Evolutionary conservation across 2,329 filamentous ascomycete species (phyloP).

Genomic region (Trichoderma sp.): DNA sequence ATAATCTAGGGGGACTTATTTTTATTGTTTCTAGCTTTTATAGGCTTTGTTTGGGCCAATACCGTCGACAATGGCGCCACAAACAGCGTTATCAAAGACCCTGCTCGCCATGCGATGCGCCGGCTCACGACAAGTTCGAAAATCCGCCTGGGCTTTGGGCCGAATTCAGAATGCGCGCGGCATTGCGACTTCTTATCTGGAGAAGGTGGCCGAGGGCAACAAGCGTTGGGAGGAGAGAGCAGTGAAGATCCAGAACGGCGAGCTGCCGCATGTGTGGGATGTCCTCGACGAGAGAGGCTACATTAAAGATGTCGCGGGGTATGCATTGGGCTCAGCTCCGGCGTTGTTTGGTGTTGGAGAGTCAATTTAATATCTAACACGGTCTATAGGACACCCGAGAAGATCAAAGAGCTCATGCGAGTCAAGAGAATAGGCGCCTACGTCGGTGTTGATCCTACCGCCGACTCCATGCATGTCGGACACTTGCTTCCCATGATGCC

Average conservation of each 20-base stretch:
- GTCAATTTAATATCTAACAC: neutral
- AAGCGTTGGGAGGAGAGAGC: conserved; percentile 55
- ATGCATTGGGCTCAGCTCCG: conserved; percentile 37
- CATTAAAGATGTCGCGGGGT: conserved; percentile 77
- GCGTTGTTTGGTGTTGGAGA: neutral
- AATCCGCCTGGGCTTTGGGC: conserved; percentile 31
- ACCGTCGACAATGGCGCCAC: conserved; percentile 37
- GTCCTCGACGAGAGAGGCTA: conserved; percentile 72
- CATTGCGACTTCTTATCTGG: conserved; percentile 48
- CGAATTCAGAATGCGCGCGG: conserved; percentile 40
- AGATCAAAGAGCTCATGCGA: conserved; percentile 66
- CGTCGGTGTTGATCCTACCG: conserved; percentile 82
- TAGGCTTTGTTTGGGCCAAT: neutral
- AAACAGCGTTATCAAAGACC: conserved; percentile 33
- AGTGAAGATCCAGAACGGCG: conserved; percentile 53
- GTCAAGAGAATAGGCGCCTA: conserved; percentile 72
- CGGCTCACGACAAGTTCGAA: conserved; percentile 35
- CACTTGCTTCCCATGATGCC: conserved; percentile 83
- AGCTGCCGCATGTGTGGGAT: conserved; percentile 60
- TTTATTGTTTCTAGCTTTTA: neutral
- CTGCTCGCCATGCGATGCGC: conserved; percentile 36
- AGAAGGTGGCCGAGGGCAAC: conserved; percentile 49
- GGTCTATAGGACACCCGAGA: conserved; percentile 47
- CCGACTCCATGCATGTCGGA: conserved; percentile 76
- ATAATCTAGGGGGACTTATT: neutral